phyloP scores from a whole-genome alignment of 495 filamentous ascomycete species.

The Patellaria atrata region DNA sequence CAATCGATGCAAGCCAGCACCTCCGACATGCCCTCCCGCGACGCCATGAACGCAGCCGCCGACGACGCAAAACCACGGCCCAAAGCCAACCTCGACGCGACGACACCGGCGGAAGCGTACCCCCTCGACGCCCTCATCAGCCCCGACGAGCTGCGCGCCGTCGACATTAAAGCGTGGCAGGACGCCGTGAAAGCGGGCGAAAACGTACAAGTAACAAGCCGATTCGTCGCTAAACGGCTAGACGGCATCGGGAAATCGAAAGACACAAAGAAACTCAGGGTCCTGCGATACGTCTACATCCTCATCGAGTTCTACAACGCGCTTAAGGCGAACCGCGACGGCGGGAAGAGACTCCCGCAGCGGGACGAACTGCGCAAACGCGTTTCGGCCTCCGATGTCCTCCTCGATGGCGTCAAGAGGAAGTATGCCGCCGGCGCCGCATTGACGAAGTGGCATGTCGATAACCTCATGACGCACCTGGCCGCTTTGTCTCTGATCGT shows the following conservation, averaged over 20 bases:
- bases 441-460: conserved; percentile 29
- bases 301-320: conserved; percentile 47
- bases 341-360: conserved; percentile 28
- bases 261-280: conserved; percentile 44
- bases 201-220: conserved; percentile 35
- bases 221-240: conserved; percentile 53
- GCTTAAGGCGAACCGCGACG: conserved; percentile 24
- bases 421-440: conserved; percentile 51
- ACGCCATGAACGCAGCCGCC: conserved; percentile 49
- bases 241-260: conserved; percentile 38
- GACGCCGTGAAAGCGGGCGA: conserved; percentile 44
- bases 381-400: conserved; percentile 40
- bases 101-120: conserved; percentile 71
- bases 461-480: conserved; percentile 30
- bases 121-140: conserved; percentile 52
- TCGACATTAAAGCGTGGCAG: conserved; percentile 63
- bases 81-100: conserved; percentile 53
- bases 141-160: conserved; percentile 39
- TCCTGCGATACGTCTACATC: conserved; percentile 50
- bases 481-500: conserved; percentile 40
- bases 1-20: conserved; percentile 36
- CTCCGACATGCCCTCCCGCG: conserved; percentile 40
- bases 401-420: conserved; percentile 52
- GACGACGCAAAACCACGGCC: conserved; percentile 68
- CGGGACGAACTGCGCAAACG: conserved; percentile 34